A percentile compares a stretch with the other conserved stretches of the same genome.
Evolutionary conservation across 495 filamentous ascomycete genomes (phyloP).

Genomic region (Aeminium ludgeri): DNA sequence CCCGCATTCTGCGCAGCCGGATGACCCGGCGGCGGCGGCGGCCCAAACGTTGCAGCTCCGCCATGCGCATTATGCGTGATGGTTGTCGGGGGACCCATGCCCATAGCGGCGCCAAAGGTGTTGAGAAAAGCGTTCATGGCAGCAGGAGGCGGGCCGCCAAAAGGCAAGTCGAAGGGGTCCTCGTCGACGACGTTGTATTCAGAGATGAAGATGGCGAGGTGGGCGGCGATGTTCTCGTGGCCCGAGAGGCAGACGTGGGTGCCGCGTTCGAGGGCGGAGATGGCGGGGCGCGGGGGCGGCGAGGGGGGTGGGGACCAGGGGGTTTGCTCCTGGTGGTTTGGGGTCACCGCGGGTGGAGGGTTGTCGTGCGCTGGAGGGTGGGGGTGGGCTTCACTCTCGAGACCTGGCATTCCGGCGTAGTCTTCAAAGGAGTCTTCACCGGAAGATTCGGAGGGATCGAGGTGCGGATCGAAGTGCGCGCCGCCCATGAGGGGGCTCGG

Average conservation of each 20-base stretch:
- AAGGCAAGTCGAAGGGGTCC: neutral
- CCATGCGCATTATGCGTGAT: neutral
- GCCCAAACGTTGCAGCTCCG: no score
- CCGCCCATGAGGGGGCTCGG: no score
- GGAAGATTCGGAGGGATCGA: neutral
- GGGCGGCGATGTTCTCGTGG: neutral
- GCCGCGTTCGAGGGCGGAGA: conserved; percentile 2
- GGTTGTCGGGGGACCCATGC: neutral
- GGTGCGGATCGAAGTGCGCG: no score
- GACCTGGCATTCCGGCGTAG: neutral
- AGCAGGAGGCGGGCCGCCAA: neutral
- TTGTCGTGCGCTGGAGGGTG: neutral
- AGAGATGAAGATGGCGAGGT: conserved; percentile 12
- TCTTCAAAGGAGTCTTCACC: neutral
- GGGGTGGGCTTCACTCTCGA: neutral
- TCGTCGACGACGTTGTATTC: conserved; percentile 12
- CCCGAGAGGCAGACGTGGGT: conserved; percentile 9
- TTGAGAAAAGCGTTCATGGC: neutral
- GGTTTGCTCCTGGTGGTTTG: neutral
- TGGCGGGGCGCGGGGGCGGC: neutral
- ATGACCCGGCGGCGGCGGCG: no score
- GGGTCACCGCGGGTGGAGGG: neutral
- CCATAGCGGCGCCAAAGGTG: neutral
- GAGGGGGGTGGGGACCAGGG: neutral
- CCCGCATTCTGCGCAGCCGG: no score